phyloP scores from a whole-genome alignment of 257 asterid genomes.

The Capsicum chinense region DNA sequence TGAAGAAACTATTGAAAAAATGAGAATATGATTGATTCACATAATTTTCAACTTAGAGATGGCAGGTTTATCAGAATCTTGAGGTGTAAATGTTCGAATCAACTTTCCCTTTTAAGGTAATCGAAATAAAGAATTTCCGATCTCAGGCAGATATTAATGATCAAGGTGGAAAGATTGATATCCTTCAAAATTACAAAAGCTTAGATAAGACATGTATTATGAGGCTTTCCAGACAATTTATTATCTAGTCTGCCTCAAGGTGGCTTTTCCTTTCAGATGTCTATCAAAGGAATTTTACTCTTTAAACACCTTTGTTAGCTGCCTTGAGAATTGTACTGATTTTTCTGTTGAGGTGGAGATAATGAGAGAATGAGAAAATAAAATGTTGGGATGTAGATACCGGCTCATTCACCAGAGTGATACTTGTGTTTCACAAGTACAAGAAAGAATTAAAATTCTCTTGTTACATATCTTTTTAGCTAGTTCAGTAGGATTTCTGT shows the following conservation, averaged over 20 bases:
- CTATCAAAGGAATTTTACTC: background rate
- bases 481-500: background rate
- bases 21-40: background rate
- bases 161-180: background rate
- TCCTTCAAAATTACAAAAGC: background rate
- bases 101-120: background rate
- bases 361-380: background rate
- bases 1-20: background rate
- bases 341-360: background rate
- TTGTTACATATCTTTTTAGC: background rate
- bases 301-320: background rate
- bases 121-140: background rate
- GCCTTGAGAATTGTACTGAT: background rate
- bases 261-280: background rate
- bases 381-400: background rate
- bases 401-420: slow-evolving; percentile 1
- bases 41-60: background rate
- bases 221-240: background rate
- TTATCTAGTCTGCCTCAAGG: background rate
- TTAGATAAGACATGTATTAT: background rate
- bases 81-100: background rate
- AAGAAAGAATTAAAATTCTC: background rate
- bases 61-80: background rate
- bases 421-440: background rate
- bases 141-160: background rate